Conservation (phyloP, 495 filamentous ascomycete species). For the Talaromyces liani region DNA sequence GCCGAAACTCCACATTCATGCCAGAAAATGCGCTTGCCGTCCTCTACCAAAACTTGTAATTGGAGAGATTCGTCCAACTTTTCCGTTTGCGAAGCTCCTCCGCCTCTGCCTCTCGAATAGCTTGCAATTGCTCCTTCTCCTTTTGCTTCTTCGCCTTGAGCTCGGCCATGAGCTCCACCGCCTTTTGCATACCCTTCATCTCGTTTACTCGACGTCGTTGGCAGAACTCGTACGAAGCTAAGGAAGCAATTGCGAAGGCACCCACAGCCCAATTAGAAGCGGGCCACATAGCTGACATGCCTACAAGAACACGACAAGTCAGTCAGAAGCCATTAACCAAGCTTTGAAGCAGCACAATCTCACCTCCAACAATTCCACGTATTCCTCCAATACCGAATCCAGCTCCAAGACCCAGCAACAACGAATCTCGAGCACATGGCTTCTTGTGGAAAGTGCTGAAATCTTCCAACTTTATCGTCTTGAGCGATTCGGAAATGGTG, state of each 20-base stretch:
- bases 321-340: slow-evolving; percentile 8
- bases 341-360: slow-evolving; percentile 12
- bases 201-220: slow-evolving; percentile 62
- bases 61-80: slow-evolving; percentile 43
- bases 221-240: slow-evolving; percentile 74
- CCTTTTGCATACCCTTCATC: slow-evolving; percentile 68
- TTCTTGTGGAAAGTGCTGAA: slow-evolving; percentile 66
- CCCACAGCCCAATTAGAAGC: slow-evolving; percentile 82
- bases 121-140: slow-evolving; percentile 51
- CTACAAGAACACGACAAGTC: slow-evolving; percentile 18
- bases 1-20: slow-evolving; percentile 20
- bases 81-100: slow-evolving; percentile 45
- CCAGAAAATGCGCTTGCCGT: slow-evolving; percentile 21
- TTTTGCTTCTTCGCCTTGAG: slow-evolving; percentile 62
- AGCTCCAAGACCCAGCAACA: slow-evolving; percentile 72
- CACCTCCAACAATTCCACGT: slow-evolving; percentile 69
- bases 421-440: slow-evolving; percentile 76
- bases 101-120: slow-evolving; percentile 39
- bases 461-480: slow-evolving; percentile 57
- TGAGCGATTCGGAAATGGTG: slow-evolving; percentile 43
- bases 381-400: slow-evolving; percentile 68
- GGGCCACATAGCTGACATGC: slow-evolving; percentile 35
- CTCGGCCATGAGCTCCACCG: slow-evolving; percentile 70
- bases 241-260: slow-evolving; percentile 55
- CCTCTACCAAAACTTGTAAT: slow-evolving; percentile 43